Evolutionary conservation across 2,329 filamentous ascomycete genomes (phyloP), one percentile per base, ranked within the genome.

Genomic region (Cladosporium sp.): DNA sequence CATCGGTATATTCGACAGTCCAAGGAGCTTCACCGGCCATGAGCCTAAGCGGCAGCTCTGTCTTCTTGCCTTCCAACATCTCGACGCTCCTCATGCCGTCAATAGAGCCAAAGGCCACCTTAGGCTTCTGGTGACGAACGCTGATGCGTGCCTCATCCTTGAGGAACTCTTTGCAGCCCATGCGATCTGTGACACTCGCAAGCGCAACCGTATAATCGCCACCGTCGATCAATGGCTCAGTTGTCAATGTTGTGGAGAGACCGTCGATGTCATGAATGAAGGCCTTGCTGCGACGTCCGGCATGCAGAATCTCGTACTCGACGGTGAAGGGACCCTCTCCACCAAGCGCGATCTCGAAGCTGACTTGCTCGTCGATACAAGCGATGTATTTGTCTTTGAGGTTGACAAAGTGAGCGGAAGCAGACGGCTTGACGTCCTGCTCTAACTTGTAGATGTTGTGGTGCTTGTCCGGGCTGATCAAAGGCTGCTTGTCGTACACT

Each of bases 391-490:
- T 73, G 17, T 77, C 73, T 6, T 75, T 73, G 20, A 78, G 72
- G 38, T 80, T 76, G 50, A 90, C 77, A 54, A 85, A 82, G 24
- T 73, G 71, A 18, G 92, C 92, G 9, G 86, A 88, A 7, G 93
- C 92, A 3, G 91, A 88, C 8, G 93, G 93, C 68, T 95, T 96
- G 58, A 99, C 92, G 61, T 89, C 85, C 68, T 97, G 92, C 68
- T 95, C 86, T 36, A 97, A 72, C 15, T 43, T 51, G 8, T 81
- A 70, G n/a, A n/a, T n/a, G n/a, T n/a, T n/a, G n/a, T n/a, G n/a
- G n/a, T n/a, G n/a, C n/a, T n/a, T n/a, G 55, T 85, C 79, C 43
- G 79, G 77, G 34, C 85, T 81, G 20, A 76, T 76, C 18, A 95
- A 70, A 20, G 77, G 74, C 44, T 85, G 77, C 1, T 78, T 77